Evolutionary conservation across 2,329 filamentous ascomycete genomes (phyloP), one percentile per base, ranked within the genome.

Genomic region (Cladosporium oxysporum): DNA sequence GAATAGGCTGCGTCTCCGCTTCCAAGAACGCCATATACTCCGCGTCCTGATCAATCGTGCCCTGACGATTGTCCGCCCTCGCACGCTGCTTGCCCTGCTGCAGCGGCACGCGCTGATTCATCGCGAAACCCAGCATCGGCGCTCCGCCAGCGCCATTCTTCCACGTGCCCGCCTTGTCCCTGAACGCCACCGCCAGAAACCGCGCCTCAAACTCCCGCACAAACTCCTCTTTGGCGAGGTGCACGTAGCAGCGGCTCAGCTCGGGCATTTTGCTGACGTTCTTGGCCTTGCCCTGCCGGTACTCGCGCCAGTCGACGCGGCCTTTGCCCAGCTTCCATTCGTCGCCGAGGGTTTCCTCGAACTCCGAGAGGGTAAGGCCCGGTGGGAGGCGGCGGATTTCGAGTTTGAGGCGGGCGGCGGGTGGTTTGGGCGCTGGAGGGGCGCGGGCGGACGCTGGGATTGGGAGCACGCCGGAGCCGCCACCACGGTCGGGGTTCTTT

Each of bases 21-120:
- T 96, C 91, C 8, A 99, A 84, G 76, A 98, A 99, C 29, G 89
- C 88, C 82, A 97, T 96, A 73, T 97, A 99, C 72, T 98, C 95
- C 0, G 92, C 88, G 74, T 99, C 95, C 76, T 97, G 93, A 73
- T 99, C 95, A 71, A 99, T 98, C 3, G 93, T 97, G 62, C 94
- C 95, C 76, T 97, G 92, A 16, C 93, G 89, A 62, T 88, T 88
- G 81, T 99, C 95, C 63, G 88, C 87, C 37, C 92, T 55, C 29
- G 47, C 29, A 5, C 60, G 88, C 59, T 87, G 87, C 76, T 91
- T 92, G 41, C 86, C 66, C 87, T 87, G 61, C 87, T 87, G 61
- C 44, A 74, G 49, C 1, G 94, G 92, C 1, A 92, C 86, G 73
- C 93, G 93, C 70, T 92, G 91, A 80, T 93, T 96, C 0, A 90